Evolutionary conservation across 2,329 filamentous ascomycete genomes (phyloP), one percentile per base, ranked within the genome.

Genomic region (Coniochaeta sp.): DNA sequence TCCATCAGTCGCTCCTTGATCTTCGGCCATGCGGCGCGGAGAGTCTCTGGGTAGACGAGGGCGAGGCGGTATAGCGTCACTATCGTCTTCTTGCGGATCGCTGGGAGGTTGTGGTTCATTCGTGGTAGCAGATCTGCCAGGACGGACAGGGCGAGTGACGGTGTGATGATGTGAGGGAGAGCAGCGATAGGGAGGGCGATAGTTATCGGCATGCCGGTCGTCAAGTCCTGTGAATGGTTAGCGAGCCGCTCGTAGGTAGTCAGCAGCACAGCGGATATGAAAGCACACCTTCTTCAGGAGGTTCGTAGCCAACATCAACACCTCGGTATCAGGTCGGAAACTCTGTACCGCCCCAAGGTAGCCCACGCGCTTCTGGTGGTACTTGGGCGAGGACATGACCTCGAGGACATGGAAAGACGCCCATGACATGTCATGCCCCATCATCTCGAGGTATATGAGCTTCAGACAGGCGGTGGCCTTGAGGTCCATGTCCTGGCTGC

Each of bases 401-500:
- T 99, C 94, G 47, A 99, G 85, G 50, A 97, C 92, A 67, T 99
- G 89, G 72, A 99, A 99, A 10, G 91, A 91, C 4, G 94, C 94
- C 94, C 94, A 99, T 3, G 92, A 96, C 94, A 99, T 99, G 71
- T 97, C 94, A 67, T 97, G 89, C 13, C 94, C 94, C 60, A 97
- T 91, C 94, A 99, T 99, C 68, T 99, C 94, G 58, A 99, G 82
- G 68, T 99, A 99, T 50, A 96, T 86, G 61, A 99, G 81, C 75
- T 99, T 99, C 64, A 99, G 76, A 51, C 99, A 79, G 45, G 94
- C 94, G 30, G 91, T 97, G 18, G 94, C 91, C 77, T 99, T 99
- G 71, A 96, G 81, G 73, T 97, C 87, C 87, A 96, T 94, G 70
- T 99, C 94, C 72, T 92, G 87, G 60, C 88, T 87, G 66, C 86